Base-by-base conservation (phyloP, 139 green algal genomes). In the Microglena sp. region DNA sequence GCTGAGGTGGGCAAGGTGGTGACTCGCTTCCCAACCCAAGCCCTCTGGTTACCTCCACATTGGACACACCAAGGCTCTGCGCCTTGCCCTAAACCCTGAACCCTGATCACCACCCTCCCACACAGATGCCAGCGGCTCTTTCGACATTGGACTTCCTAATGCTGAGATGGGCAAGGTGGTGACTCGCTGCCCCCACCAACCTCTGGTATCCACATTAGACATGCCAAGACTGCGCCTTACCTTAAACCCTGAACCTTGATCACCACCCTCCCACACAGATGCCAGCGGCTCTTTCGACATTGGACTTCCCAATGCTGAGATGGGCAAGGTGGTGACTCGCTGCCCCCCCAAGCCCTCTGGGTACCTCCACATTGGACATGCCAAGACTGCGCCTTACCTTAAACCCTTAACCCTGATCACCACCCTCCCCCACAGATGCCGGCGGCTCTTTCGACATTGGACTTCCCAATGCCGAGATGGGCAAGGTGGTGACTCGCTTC, bases 141-240 rank as follows among this genome's bases (percentile, higher is more conserved):
- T 96, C 64, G 88, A 98, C 60, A 84, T 98, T 0, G 82, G 84
- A 1, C 78, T 99, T 24, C 74, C 82, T 2, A 77, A 74, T 30
- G 92, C 88, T 0, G 75, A 76, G 44, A 65, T 82, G 55, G 94
- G 94, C 67, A 86, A 92, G 64, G 94, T 99, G 43, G 85, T 95
- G 27, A 99, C 94, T 1, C 84, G 94, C n/a, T 99, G 99, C 68
- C 94, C 94, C 0, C 94, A 94, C 0, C 94, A 99, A 77, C 94
- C 94, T 93, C 81, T 8, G 89, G 89, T 59, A 69, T 95, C 66
- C 89, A 95, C 82, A 93, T 96, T 43, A 94, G 94, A 1, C 94
- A 99, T 64, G 94, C 92, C 69, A 99, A 99, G 77, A 81, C 82
- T 4, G 82, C 88, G 2, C 72, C n/a, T n/a, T n/a, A n/a, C n/a